These are phyloP conservation scores for Gelatoporia subvermispora DNA, from an alignment of 768 basidiomycete species.

Conservation along the genomic window DNA sequence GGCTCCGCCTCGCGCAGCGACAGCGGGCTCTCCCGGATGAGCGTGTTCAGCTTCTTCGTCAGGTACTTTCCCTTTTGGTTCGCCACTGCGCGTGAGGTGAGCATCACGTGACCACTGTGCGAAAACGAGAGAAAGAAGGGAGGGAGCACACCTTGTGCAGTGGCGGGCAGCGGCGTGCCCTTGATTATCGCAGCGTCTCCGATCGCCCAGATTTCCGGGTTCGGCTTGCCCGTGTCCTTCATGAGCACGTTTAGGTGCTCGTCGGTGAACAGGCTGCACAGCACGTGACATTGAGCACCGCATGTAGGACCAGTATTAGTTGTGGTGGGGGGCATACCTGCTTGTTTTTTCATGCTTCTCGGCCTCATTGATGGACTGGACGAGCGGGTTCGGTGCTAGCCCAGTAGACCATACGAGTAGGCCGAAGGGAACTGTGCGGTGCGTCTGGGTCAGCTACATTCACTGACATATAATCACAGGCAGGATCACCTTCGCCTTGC, in stretches of 20 bases:
- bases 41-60: slow-evolving; percentile 58
- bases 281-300: neutral
- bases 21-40: slow-evolving; percentile 25
- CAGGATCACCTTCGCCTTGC: slow-evolving; percentile 54
- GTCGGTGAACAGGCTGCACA: slow-evolving; percentile 41
- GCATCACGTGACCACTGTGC: neutral
- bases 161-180: slow-evolving; percentile 64
- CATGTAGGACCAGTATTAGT: neutral
- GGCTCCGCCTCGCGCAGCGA: slow-evolving; percentile 30
- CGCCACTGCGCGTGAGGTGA: slow-evolving; percentile 46
- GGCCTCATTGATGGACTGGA: slow-evolving; percentile 53
- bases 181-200: slow-evolving; percentile 71
- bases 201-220: slow-evolving; percentile 74
- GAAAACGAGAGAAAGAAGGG: slow-evolving; percentile 7
- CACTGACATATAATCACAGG: neutral
- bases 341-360: slow-evolving; percentile 58
- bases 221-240: slow-evolving; percentile 40
- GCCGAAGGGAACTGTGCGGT: slow-evolving; percentile 63
- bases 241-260: slow-evolving; percentile 58
- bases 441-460: neutral
- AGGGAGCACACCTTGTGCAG: slow-evolving; percentile 66
- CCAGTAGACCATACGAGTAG: slow-evolving; percentile 88
- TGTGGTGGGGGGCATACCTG: slow-evolving; percentile 32
- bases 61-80: slow-evolving; percentile 73
- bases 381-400: slow-evolving; percentile 74